Conservation (phyloP, 2,329 filamentous ascomycete species). For the Esteya vermicola region DNA sequence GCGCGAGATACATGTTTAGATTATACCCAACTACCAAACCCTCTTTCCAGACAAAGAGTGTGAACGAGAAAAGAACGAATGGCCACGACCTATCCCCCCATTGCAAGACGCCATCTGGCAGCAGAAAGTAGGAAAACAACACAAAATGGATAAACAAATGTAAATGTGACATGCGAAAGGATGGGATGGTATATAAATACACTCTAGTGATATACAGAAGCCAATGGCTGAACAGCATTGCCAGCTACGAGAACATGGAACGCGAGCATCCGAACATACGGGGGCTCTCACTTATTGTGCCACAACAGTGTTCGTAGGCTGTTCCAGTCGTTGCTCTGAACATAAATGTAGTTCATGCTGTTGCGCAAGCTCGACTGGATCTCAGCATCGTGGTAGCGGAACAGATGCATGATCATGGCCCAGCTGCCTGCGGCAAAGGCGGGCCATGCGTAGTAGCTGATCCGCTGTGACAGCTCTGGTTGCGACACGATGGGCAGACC, state of each 20-base stretch:
- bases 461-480: constrained; percentile 30
- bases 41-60: neutral
- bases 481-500: constrained; percentile 36
- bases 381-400: constrained; percentile 80
- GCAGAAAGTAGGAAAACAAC: too few relatives aligned
- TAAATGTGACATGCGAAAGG: neutral
- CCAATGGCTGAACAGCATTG: too few relatives aligned
- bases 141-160: too few relatives aligned
- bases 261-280: too few relatives aligned
- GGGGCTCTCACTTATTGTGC: constrained; percentile 52
- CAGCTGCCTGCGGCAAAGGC: constrained; percentile 83
- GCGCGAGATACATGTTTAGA: too few relatives aligned
- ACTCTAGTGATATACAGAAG: neutral
- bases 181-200: neutral
- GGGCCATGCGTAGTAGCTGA: constrained; percentile 71
- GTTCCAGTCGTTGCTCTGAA: constrained; percentile 81
- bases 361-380: constrained; percentile 82
- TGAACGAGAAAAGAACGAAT: neutral
- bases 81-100: neutral
- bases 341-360: constrained; percentile 97
- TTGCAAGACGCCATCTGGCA: too few relatives aligned
- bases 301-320: constrained; percentile 70
- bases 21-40: too few relatives aligned
- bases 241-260: too few relatives aligned
- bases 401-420: constrained; percentile 91